Base-by-base conservation (phyloP, 164 flowering plant species). In the Annona cherimola region DNA sequence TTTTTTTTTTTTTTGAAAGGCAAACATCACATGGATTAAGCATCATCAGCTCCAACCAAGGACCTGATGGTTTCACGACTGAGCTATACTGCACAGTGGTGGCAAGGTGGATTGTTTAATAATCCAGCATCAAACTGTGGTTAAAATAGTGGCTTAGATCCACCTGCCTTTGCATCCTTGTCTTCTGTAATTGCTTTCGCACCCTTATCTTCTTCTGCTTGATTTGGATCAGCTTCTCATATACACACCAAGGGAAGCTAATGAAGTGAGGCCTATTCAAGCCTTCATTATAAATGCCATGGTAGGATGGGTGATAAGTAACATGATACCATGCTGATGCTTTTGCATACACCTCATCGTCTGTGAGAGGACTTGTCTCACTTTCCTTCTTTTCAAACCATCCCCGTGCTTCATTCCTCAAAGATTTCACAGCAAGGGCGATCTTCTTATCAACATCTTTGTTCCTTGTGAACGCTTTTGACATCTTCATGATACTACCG, bases 291-390 rank as follows among this genome's bases (percentile, higher is more conserved):
- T 84, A 88, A 65, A 39, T 11, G 19, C 93, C 97, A 82, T 85
- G 87, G 71, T 83, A 92, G n/a, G 44, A 42, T 0, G 82, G 89
- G 76, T 94, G 94, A 73, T 94, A 94, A 0, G 97, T 87, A 43
- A 90, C 97, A 74, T 92, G 83, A 73, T 94, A 92, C 94, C 97
- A 92, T 54, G 97, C 97, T 1, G 97, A 90, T 5, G 97, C 97
- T 76, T 86, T 89, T 45, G 96, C 91, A 77, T 76, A 73, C 1
- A 63, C 46, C 68, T 85, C 80, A 19, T 76, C 82, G 20, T 68
- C 62, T 54, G 69, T 78, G 26, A 40, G 26, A n/a, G 67, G 40
- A 7, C 26, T 35, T 16, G 64, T 57, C 19, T 43, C 73, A 12
- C 60, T 74, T 11, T 46, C 75, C 66, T 73, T 74, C 59, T 82